A percentile compares a stretch with the other conserved stretches of the same genome.
Evolutionary conservation across 108 stramenopile species (phyloP).

Genomic region (Conticribra guillardii): DNA sequence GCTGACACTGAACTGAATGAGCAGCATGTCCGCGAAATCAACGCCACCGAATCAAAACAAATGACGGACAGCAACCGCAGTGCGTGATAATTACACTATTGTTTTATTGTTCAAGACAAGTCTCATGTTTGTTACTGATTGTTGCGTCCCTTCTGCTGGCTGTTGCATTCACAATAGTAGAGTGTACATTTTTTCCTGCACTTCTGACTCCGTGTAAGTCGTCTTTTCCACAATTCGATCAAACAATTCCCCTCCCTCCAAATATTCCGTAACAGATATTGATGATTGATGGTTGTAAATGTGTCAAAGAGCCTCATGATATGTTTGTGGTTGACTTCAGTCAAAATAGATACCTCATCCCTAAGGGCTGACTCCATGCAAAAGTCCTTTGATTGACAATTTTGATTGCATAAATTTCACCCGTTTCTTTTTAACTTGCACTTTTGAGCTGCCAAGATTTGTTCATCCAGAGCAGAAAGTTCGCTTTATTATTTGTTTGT

Average conservation of each 20-base stretch:
- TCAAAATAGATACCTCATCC: conserved; percentile 68
- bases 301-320: conserved; percentile 87
- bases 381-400: conserved; percentile 73
- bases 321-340: conserved; percentile 67
- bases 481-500: too few relatives aligned
- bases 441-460: neutral
- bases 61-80: too few relatives aligned
- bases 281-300: conserved; percentile 77
- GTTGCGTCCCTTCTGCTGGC: too few relatives aligned
- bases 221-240: conserved; percentile 90
- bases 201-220: conserved; percentile 86
- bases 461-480: too few relatives aligned
- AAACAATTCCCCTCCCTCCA: conserved; percentile 90
- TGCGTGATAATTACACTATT: too few relatives aligned
- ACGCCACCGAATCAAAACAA: too few relatives aligned
- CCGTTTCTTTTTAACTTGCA: conserved; percentile 32
- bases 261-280: conserved; percentile 91
- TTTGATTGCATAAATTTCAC: conserved; percentile 68
- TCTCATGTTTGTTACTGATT: too few relatives aligned
- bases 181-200: too few relatives aligned
- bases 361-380: conserved; percentile 65
- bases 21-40: too few relatives aligned
- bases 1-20: too few relatives aligned
- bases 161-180: too few relatives aligned
- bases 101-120: too few relatives aligned